These are phyloP conservation scores for Solanum corneliomulleri DNA, from an alignment of 257 asterid genomes.

Conservation along the genomic window DNA sequence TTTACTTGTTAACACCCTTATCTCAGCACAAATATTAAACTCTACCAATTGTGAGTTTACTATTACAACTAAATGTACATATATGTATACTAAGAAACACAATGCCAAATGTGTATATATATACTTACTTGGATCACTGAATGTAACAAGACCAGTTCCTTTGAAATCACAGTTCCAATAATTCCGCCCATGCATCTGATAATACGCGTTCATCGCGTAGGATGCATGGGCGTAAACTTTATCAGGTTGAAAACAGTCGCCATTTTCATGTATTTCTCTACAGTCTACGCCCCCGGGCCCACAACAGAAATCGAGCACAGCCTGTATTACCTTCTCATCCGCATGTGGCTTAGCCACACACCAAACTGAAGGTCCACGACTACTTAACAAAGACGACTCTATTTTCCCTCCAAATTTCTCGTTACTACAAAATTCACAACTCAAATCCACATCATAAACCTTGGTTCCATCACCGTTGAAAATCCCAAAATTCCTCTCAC, in stretches of 20 bases:
- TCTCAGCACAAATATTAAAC: background rate
- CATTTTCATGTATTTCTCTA: constrained; percentile 32
- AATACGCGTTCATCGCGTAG: constrained; percentile 50
- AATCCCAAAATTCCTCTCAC: constrained; percentile 57
- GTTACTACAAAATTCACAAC: constrained; percentile 33
- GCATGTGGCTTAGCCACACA: constrained; percentile 64
- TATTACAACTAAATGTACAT: too few relatives aligned
- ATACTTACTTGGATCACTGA: constrained; percentile 50
- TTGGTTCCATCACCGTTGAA: constrained; percentile 42
- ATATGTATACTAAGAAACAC: too few relatives aligned
- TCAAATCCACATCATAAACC: constrained; percentile 47
- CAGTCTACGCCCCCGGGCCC: constrained; percentile 57
- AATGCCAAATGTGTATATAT: too few relatives aligned
- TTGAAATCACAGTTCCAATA: constrained; percentile 63
- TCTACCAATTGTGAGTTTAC: background rate
- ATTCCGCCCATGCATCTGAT: constrained; percentile 62
- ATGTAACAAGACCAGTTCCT: constrained; percentile 47
- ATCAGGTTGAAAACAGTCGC: constrained; percentile 30
- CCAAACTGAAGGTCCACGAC: constrained; percentile 58
- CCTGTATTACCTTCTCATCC: constrained; percentile 43
- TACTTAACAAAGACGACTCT: background rate
- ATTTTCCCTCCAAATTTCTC: constrained; percentile 27
- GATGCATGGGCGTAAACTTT: constrained; percentile 49
- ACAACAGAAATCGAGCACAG: constrained; percentile 40
- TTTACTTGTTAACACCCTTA: too few relatives aligned